Base-by-base conservation (phyloP, 192 early-diverging fungal genomes). In the Diversispora eburnea region DNA sequence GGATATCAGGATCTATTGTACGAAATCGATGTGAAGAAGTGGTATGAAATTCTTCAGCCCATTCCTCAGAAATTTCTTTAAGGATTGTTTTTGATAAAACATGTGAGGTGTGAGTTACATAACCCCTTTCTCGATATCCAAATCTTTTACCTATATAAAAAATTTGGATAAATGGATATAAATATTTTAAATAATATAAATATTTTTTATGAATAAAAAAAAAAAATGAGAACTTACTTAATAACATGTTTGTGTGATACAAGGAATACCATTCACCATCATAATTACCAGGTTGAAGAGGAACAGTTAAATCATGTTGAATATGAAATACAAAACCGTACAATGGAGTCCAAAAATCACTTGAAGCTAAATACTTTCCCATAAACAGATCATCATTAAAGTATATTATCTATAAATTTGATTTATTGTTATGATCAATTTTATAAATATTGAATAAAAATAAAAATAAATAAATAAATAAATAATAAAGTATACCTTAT, bases 351-450 rank as follows among this genome's bases (percentile, higher is more conserved):
- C 75, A 79, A 22, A 82, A 60, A 46, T 79, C 78, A 4, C 78
- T 54, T 10, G 73, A 52, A 0, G 13, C 9, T 49, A 47, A 77
- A 33, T 39, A 12, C 4, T 19, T 20, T 7, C 75, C 78, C 6
- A 82, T 42, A 58, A 82, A 82, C 41, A 82, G 64, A 68, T 82
- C 81, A 47, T 82, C 81, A 49, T 82, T 82, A 46, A 82, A 48
- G 55, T 82, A 82, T n/a, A 82, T 20, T 52, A 79, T 74, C 76
- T 79, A 69, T 58, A 33, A 33, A 33, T 33, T 33, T 33, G 25
- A 33, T 22, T 74, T 41, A 33, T 33, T 33, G n/a, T n/a, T 33
- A 33, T 33, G 25, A 33, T 66, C 22, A 20, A 33, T 41, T 60
- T 60, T 41, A 33, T 60, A 41, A 60, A 33, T 20, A 8, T 8